phyloP scores from a whole-genome alignment of 768 basidiomycete species.

The Calocybe indica region DNA sequence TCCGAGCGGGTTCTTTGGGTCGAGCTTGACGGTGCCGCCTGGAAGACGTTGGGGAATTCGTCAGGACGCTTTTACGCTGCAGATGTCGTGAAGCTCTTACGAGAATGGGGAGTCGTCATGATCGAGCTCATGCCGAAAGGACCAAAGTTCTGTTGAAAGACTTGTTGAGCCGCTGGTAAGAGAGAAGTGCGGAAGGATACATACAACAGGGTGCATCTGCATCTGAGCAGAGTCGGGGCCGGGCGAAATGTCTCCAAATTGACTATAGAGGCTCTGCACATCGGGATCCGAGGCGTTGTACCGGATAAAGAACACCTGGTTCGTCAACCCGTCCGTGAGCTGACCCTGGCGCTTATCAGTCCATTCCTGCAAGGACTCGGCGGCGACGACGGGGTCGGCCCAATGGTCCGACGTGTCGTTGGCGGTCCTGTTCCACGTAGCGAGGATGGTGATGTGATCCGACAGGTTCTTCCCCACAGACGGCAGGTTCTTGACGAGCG shows the following conservation, averaged over 20 bases:
- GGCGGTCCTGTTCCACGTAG: conserved; percentile 8
- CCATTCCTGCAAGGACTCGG: conserved; percentile 12
- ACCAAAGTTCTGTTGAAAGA: conserved; percentile 11
- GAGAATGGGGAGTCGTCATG: conserved; percentile 3
- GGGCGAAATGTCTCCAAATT: conserved; percentile 16
- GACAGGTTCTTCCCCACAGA: conserved; percentile 16
- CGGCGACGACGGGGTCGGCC: not conserved
- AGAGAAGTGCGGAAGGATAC: not conserved
- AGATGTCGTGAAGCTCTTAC: conserved; percentile 2
- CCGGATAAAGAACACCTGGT: conserved; percentile 17
- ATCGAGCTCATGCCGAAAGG: not conserved
- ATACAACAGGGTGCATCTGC: conserved; percentile 17
- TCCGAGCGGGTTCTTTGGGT: conserved; percentile 33
- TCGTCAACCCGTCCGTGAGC: conserved; percentile 10
- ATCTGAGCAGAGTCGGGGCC: conserved; percentile 20
- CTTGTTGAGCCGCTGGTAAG: conserved; percentile 1
- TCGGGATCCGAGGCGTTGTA: conserved; percentile 18
- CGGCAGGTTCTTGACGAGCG: conserved; percentile 13
- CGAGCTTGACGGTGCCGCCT: conserved; percentile 24
- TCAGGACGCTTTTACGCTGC: not conserved
- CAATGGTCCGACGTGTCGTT: conserved; percentile 3
- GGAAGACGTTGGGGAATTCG: conserved; percentile 12
- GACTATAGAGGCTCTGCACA: conserved; percentile 13
- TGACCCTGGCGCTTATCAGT: conserved; percentile 11
- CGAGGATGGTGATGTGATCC: conserved; percentile 14